These are phyloP conservation scores for Theobroma cacao DNA, from an alignment of 345 rosid species.

Conservation along the genomic window DNA sequence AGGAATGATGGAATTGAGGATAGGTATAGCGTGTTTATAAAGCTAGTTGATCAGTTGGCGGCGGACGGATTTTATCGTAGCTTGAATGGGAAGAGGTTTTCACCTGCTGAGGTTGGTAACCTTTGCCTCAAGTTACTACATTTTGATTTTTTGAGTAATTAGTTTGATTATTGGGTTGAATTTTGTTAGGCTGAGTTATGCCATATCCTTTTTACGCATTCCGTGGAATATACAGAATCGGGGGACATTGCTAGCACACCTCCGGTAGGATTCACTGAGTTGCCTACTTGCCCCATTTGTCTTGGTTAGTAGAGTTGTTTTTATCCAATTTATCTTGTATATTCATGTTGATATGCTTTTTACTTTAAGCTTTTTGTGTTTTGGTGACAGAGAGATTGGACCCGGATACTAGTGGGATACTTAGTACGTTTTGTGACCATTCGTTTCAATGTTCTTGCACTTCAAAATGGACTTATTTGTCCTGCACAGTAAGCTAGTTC, in stretches of 20 bases:
- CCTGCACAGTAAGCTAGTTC: conserved; percentile 71
- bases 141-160: background rate
- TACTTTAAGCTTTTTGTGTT: background rate
- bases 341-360: background rate
- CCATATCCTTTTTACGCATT: conserved; percentile 57
- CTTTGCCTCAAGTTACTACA: background rate
- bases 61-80: conserved; percentile 60
- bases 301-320: conserved; percentile 49
- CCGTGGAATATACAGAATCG: conserved; percentile 67
- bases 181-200: conserved; percentile 76
- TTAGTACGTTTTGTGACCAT: conserved; percentile 86
- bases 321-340: background rate
- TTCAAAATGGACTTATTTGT: conserved; percentile 88
- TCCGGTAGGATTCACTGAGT: conserved; percentile 64
- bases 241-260: conserved; percentile 64
- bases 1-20: conserved; percentile 96
- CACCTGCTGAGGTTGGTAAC: conserved; percentile 71
- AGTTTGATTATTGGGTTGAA: conserved; percentile 2
- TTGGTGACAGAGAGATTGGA: conserved; percentile 73
- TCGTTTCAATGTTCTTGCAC: conserved; percentile 93
- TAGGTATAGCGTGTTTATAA: conserved; percentile 74
- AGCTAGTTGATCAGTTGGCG: conserved; percentile 47
- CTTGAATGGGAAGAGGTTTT: conserved; percentile 68
- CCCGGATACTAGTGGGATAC: conserved; percentile 87
- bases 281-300: conserved; percentile 91